Evolutionary conservation across 2,329 filamentous ascomycete species (phyloP), one percentile per base, ranked within the genome.

Genomic region (Fusarium abutilonis): DNA sequence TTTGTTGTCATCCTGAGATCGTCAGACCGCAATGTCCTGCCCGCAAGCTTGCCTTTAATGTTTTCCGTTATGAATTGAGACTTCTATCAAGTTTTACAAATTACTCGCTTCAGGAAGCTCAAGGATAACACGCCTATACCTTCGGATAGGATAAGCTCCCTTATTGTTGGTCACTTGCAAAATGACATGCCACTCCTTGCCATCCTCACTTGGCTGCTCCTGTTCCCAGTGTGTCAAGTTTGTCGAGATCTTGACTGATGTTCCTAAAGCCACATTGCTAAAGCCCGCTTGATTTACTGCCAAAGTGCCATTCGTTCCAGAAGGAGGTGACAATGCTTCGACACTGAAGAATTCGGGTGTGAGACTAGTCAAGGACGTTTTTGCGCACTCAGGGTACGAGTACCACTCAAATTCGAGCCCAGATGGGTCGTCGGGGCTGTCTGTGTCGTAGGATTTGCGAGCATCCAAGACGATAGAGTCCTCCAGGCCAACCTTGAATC

Each of bases 141-240:
- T 38, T 7, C 56, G 40, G 3, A 52, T 32, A 0, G 53, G 56
- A 11, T 59, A 42, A 3, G 17, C 11, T 1, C 56, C 56, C 3
- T 59, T 59, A 6, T 17, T 52, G 29, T 59, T 59, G 2, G 45
- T 59, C 3, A 59, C 53, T 34, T 59, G 53, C 4, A 59, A 36
- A 19, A 59, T 29, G 1, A 59, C 35, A n/a, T 59, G 45, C 56
- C 56, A 59, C 34, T 57, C 52, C 8, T 56, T 57, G 2, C 31
- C 31, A 10, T 41, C 53, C 1, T 9, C 29, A 4, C 56, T 45
- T 0, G 53, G 53, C 14, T 57, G 42, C 9, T 57, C 54, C 6
- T 58, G 40, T 40, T 41, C 29, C 53, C 53, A 57, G 0, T 11
- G 3, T 1, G 13, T 29, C 14, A 59, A 14, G 13, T 28, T 19